A percentile compares a stretch with the other conserved stretches of the same genome.
Conservation (phyloP, 176 grass and related monocot genomes). For the Carex littledalei region DNA sequence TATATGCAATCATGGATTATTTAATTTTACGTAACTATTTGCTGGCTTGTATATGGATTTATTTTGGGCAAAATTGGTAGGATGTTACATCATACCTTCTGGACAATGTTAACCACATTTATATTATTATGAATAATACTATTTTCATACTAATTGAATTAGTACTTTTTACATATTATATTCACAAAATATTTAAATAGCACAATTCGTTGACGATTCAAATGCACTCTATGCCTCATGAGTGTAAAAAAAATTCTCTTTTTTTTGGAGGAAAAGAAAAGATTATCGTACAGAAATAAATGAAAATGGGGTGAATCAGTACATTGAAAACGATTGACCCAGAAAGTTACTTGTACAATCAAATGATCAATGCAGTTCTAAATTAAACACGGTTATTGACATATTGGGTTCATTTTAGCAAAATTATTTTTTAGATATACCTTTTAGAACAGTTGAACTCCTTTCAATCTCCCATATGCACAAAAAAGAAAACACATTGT, state of each 20-base stretch:
- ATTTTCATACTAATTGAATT: too few species aligned
- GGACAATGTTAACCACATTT: too few species aligned
- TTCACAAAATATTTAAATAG: too few species aligned
- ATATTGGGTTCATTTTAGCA: not conserved
- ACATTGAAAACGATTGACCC: not conserved
- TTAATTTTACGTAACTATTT: not conserved
- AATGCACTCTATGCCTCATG: not conserved
- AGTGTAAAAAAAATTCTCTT: not conserved
- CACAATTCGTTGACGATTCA: too few species aligned
- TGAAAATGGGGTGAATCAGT: not conserved
- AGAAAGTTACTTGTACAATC: not conserved
- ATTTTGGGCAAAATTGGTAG: not conserved
- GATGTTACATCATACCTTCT: slow-evolving; percentile 1
- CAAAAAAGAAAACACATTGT: not conserved
- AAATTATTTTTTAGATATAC: not conserved
- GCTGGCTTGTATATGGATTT: not conserved
- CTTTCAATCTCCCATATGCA: not conserved
- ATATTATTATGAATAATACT: too few species aligned
- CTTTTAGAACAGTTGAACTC: not conserved
- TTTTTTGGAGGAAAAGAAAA: not conserved
- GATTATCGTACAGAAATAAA: not conserved
- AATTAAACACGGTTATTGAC: not conserved
- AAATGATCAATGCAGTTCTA: not conserved
- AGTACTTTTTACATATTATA: too few species aligned
- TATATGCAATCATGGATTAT: not conserved